phyloP scores from a whole-genome alignment of 2,329 filamentous ascomycete species.

The Penicillium sp. region DNA sequence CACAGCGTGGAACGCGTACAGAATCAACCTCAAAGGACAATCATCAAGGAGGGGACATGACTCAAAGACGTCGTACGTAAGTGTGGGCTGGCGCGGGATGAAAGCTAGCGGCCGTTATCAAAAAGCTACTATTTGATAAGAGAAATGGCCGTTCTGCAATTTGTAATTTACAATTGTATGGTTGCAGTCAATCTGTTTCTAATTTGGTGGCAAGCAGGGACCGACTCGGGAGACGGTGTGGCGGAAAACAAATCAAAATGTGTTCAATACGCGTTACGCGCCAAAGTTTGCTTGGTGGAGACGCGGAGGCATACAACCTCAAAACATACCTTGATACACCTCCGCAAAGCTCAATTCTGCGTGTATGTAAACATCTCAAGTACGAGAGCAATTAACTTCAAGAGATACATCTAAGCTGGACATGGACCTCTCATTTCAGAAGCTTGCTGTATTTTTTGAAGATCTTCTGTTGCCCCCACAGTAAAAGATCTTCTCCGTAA shows the following conservation, averaged over 20 bases:
- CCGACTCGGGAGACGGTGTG: slow-evolving; percentile 16
- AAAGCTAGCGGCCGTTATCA: slow-evolving; percentile 8
- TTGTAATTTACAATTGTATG: slow-evolving; percentile 11
- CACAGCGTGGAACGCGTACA: no score
- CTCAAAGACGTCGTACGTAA: no score
- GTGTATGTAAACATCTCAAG: no score
- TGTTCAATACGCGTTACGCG: slow-evolving; percentile 6
- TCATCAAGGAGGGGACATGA: no score
- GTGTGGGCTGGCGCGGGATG: not conserved
- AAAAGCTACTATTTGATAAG: slow-evolving; percentile 15
- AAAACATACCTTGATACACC: slow-evolving; percentile 13
- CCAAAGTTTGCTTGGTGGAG: slow-evolving; percentile 16
- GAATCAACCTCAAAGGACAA: no score
- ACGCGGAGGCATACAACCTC: slow-evolving; percentile 8
- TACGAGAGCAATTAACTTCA: no score
- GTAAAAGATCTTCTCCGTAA: slow-evolving; percentile 18
- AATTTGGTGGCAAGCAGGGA: slow-evolving; percentile 6
- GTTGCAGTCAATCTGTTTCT: slow-evolving; percentile 2
- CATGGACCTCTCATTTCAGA: no score
- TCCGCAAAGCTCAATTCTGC: slow-evolving; percentile 10
- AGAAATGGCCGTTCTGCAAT: slow-evolving; percentile 6
- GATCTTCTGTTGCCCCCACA: slow-evolving; percentile 1
- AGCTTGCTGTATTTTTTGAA: no score
- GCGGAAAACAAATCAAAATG: not conserved
- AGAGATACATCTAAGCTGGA: no score